Conservation (phyloP, 2,329 filamentous ascomycete species). For the Leptographium flavum region DNA sequence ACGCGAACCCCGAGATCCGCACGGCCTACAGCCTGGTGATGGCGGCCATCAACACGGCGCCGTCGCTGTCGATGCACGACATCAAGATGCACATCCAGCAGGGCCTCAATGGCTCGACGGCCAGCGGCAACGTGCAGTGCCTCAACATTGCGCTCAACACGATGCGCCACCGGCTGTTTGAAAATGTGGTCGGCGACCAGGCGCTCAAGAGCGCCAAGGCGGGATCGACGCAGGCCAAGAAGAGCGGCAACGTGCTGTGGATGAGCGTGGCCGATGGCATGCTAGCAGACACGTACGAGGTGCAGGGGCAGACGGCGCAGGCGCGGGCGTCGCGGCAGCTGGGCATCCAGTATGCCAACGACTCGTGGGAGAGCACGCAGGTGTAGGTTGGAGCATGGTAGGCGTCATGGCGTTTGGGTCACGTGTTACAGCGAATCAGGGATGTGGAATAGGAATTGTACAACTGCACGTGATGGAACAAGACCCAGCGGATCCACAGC, state of each 20-base stretch:
- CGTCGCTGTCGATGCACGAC: slow-evolving; percentile 52
- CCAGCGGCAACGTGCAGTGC: slow-evolving; percentile 61
- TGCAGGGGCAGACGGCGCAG: slow-evolving; percentile 40
- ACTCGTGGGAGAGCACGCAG: slow-evolving; percentile 22
- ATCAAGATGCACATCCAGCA: slow-evolving; percentile 66
- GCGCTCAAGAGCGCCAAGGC: slow-evolving; percentile 63
- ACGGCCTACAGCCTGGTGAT: slow-evolving; percentile 66
- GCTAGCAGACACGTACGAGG: slow-evolving; percentile 60
- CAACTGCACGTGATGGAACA: too few relatives aligned
- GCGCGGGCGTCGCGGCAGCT: slow-evolving; percentile 25
- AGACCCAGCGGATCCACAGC: too few relatives aligned
- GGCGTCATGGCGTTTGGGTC: too few relatives aligned
- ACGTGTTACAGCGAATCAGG: too few relatives aligned
- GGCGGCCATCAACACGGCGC: slow-evolving; percentile 50
- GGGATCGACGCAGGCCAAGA: slow-evolving; percentile 51
- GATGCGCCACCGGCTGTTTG: slow-evolving; percentile 74
- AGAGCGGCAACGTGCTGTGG: slow-evolving; percentile 60
- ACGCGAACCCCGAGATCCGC: slow-evolving; percentile 60
- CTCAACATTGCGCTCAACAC: slow-evolving; percentile 72
- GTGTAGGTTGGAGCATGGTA: too few relatives aligned
- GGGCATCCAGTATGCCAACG: slow-evolving; percentile 26
- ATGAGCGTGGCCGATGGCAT: slow-evolving; percentile 69
- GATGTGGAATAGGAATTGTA: too few relatives aligned
- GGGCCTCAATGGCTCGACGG: slow-evolving; percentile 55
- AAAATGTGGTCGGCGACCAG: slow-evolving; percentile 67